Evolutionary conservation across 495 filamentous ascomycete genomes (phyloP).

Genomic region (Penicillium bialowiezense): DNA sequence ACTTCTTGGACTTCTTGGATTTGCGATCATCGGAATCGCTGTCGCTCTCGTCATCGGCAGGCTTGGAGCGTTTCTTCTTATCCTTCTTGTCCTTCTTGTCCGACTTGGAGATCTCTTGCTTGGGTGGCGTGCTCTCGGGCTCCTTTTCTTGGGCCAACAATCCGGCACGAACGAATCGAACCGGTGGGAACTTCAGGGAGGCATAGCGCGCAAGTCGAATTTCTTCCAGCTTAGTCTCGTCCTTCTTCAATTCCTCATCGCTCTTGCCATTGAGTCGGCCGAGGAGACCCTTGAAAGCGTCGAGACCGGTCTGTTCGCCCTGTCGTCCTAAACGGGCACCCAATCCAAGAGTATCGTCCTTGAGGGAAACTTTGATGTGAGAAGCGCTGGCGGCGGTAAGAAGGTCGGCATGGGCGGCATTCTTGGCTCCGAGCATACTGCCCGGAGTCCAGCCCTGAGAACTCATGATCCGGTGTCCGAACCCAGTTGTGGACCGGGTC

Average conservation of each 20-base stretch:
- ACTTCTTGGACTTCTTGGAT: constrained; percentile 18
- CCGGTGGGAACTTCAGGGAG: constrained; percentile 65
- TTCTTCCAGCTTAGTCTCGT: constrained; percentile 59
- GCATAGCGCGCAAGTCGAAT: constrained; percentile 64
- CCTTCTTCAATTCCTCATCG: constrained; percentile 61
- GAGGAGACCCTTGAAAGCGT: constrained; percentile 77
- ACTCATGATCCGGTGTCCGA: constrained; percentile 82
- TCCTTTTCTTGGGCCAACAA: constrained; percentile 69
- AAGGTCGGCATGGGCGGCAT: constrained; percentile 67
- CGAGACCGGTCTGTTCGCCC: constrained; percentile 73
- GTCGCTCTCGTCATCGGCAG: constrained; percentile 7
- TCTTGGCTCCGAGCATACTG: constrained; percentile 68
- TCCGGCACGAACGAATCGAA: constrained; percentile 80
- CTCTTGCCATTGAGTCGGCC: constrained; percentile 87
- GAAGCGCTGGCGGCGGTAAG: constrained; percentile 74
- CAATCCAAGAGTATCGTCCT: constrained; percentile 86
- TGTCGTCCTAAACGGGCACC: constrained; percentile 69
- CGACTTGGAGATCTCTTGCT: constrained; percentile 24
- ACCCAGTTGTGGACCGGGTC: constrained; percentile 74
- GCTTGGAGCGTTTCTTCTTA: constrained; percentile 1
- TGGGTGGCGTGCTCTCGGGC: constrained; percentile 19
- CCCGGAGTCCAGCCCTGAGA: constrained; percentile 90
- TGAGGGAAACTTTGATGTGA: constrained; percentile 74
- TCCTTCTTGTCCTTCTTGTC: constrained; percentile 19
- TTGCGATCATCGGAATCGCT: constrained; percentile 11